phyloP scores from a whole-genome alignment of 768 basidiomycete species.

The Tulasnella calospora region DNA sequence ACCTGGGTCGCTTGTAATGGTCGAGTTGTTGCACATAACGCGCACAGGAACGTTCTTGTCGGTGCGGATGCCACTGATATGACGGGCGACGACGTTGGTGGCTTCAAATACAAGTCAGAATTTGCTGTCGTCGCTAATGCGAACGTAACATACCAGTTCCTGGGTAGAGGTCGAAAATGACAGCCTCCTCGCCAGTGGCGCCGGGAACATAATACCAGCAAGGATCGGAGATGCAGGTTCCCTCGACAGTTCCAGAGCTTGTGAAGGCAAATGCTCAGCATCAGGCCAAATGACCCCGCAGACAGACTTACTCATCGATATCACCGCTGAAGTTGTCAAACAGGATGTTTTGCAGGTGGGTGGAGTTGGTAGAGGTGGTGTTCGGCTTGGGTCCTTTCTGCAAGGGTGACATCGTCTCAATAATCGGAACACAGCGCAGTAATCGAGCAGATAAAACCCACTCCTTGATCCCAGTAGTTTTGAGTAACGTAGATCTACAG shows the following conservation, averaged over 20 bases:
- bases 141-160: conserved; percentile 42
- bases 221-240: conserved; percentile 54
- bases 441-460: neutral
- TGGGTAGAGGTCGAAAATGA: conserved; percentile 55
- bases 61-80: conserved; percentile 45
- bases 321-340: conserved; percentile 54
- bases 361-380: conserved; percentile 46
- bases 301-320: conserved; percentile 41
- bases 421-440: neutral
- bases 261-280: neutral
- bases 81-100: conserved; percentile 47
- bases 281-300: neutral
- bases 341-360: conserved; percentile 51
- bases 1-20: conserved; percentile 27
- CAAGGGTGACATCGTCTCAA: neutral
- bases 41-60: conserved; percentile 43
- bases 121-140: neutral
- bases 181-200: conserved; percentile 49
- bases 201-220: conserved; percentile 51
- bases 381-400: conserved; percentile 41
- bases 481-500: conserved; percentile 44
- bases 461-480: conserved; percentile 60
- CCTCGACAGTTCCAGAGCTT: conserved; percentile 40
- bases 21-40: conserved; percentile 53
- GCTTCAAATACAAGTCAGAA: conserved; percentile 35